Base-by-base conservation (phyloP, 768 basidiomycete genomes). In the Trametes cubensis region DNA sequence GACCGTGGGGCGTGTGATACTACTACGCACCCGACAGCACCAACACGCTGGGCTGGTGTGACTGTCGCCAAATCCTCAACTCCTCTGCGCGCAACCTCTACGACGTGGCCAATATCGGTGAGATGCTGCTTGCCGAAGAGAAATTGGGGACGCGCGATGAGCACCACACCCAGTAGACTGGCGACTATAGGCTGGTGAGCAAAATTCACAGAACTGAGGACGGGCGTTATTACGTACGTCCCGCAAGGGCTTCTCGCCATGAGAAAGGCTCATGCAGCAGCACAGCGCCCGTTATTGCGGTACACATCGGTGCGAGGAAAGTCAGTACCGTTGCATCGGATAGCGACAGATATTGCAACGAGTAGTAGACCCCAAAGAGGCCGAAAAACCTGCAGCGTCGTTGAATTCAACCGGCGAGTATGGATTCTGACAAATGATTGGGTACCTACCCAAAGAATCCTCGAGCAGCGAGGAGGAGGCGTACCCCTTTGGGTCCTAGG, bases 281-380 rank as follows among this genome's bases (percentile, higher is more conserved):
- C 1, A 89, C 65, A 15, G 83, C 82, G 4, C 85, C 92, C 6
- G 85, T 75, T 8, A 90, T 70, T 0, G 84, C 85, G 0, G 86
- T 88, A 42, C 79, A 79, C 55, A 87, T 80, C 0, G 94, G 94
- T 0, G 81, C 72, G 4, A 95, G 77, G 76, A 94, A 95, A 0
- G 86, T 85, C 49, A 96, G 75, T 5, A 90, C 88, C 0, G 85
- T 87, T 0, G 90, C 84, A 70, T 95, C 93, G 1, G 89, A 88
- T 0, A 95, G 78, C 0, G 89, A 88, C 4, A 94, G 80, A 72
- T 88, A 90, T 72, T 85, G 80, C 13, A 93, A 75, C 0, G 89
- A 85, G 68, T 84, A 88, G 71, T 89, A 90, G n/a, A 83, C 75
- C 17, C 86, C 85, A 59, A 84, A 85, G 6, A 92, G 73, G 4